Evolutionary conservation across 352 stramenopile genomes (phyloP).

Genomic region (Blastocystis sp.): DNA sequence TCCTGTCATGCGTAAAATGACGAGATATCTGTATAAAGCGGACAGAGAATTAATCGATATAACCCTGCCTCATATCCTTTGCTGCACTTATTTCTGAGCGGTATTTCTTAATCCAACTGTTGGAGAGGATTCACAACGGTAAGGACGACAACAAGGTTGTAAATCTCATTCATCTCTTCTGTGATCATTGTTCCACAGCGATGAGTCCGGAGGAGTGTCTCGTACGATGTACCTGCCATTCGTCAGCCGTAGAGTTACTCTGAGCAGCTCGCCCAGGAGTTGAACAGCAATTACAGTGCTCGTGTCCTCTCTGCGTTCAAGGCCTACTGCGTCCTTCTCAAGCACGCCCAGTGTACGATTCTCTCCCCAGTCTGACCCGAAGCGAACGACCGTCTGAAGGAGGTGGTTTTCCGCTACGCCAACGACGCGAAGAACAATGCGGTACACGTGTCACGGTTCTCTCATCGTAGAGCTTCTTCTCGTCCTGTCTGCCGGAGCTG

Average conservation of each 20-base stretch:
- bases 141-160: constrained; percentile 41
- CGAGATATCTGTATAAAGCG: constrained; percentile 18
- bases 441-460: neutral
- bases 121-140: neutral
- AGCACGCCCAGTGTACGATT: neutral
- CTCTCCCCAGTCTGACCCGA: neutral
- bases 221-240: neutral
- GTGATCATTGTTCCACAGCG: neutral
- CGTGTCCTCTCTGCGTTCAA: constrained; percentile 11
- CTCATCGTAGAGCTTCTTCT: neutral
- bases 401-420: neutral
- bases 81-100: neutral
- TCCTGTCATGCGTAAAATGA: constrained; percentile 30
- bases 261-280: neutral
- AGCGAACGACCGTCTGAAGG: neutral
- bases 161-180: constrained; percentile 37
- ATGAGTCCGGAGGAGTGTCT: neutral
- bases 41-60: neutral
- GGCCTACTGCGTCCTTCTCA: neutral
- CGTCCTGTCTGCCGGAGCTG: neutral
- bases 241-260: neutral
- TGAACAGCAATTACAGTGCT: neutral
- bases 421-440: neutral
- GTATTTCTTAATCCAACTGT: neutral
- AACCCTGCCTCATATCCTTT: neutral